Base-by-base conservation (phyloP, 73 alveolate species). In the Paramecium biaurelia region DNA sequence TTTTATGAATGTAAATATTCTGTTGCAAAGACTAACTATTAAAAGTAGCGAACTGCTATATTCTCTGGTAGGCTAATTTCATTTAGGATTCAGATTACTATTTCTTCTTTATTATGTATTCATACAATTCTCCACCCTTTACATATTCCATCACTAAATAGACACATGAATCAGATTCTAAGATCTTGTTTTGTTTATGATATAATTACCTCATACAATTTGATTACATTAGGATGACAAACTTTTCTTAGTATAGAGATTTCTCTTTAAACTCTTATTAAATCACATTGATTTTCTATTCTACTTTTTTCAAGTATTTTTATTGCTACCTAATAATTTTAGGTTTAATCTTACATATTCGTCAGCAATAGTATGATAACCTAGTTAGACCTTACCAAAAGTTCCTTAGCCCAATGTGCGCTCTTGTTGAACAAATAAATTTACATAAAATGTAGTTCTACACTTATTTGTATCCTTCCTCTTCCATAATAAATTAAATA, bases 71-170 rank as follows among this genome's bases (percentile, higher is more conserved):
- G 59, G 41, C 68, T 53, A 53, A 53, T 53, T 47, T 53, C 68
- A 53, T 53, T 53, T 53, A 53, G 68, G 26, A 53, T 53, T 53
- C 68, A 53, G 68, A 53, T 53, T 53, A 53, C 68, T 32, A 35
- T 21, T 74, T 74, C 47, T 86, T 86, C 85, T 86, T 86, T 1
- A 86, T 72, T 23, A 86, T 96, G 93, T 95, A 96, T 72, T 96
- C 98, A 86, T 95, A 93, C 63, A 96, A 89, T 85, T 96, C 99
- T 35, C 97, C 98, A 37, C 98, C 98, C 43, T 94, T 93, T 35
- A 96, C 98, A 84, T 95, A 96, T 92, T 96, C 98, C 93, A 92
- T 96, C 41, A 96, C 92, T 6, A 96, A 87, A 87, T 94, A 96
- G 58, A 95, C 57, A 84, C 92, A 88, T 58, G 89, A 76, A 63